Evolutionary conservation across 169 alveolate species (phyloP), one percentile per base, ranked within the genome.

Genomic region (Plasmodium knowlesi): DNA sequence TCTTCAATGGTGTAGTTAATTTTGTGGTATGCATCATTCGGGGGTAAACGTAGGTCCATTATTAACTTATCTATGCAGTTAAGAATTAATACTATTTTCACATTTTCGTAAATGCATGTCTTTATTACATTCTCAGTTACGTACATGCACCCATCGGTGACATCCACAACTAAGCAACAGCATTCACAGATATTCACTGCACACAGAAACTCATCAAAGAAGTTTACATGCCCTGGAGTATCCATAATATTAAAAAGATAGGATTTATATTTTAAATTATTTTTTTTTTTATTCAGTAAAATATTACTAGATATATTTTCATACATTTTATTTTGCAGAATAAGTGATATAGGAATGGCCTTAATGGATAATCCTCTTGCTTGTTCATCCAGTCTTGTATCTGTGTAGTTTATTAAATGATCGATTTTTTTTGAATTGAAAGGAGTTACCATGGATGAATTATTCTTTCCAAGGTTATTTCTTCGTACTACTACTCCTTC

Each of bases 11-110:
- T 84, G 74, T 95, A 97, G 86, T 97, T 97, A 53, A 98, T 96
- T 94, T 99, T 99, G 84, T 97, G 98, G 95, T 99, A 99, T n/a
- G 99, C 99, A 95, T 99, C 99, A 70, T 97, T 96, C n/a, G 99
- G 99, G 28, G 99, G 99, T 32, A 99, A 84, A 88, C 98, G 97
- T 39, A 98, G 95, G 97, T 99, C 99, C 83, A 99, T 93, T 10
- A 98, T 97, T 82, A 99, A 96, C 83, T 99, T 97, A 91, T 99
- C 99, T 22, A 99, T 84, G 89, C 99, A 98, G 94, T 98, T 99
- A 70, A 99, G 70, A 25, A 99, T 97, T 76, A 99, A 92, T 22
- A 98, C 94, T 41, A 97, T 89, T 39, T 85, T 83, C 28, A 84
- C 84, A 61, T 95, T 96, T 67, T 97, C 98, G 67, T 97, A 96